A percentile compares a stretch with the other conserved stretches of the same genome.
phyloP scores from a whole-genome alignment of 345 rosid genomes.

The Hibiscus tridactylites region DNA sequence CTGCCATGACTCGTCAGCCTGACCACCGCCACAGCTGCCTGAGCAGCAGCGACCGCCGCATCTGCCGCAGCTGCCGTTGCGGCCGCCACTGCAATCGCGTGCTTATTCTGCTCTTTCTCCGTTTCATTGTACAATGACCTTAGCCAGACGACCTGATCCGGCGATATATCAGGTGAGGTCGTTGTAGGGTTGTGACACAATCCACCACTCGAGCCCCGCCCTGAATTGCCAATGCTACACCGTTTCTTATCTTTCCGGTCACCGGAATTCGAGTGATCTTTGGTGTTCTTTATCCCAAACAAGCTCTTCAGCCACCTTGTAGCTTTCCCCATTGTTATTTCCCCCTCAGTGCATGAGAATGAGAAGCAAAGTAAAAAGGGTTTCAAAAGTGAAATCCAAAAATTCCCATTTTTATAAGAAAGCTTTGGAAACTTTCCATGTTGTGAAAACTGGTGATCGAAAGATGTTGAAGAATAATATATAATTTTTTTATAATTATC shows the following conservation, averaged over 20 bases:
- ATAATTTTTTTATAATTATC: too few species aligned
- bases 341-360: not conserved
- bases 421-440: slow-evolving; percentile 14
- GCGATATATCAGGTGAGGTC: slow-evolving; percentile 32
- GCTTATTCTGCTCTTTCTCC: slow-evolving; percentile 62
- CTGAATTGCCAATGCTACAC: slow-evolving; percentile 28
- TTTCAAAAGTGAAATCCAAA: too few species aligned
- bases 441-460: slow-evolving; percentile 19
- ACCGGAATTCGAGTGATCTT: slow-evolving; percentile 27
- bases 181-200: slow-evolving; percentile 28
- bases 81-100: slow-evolving; percentile 63
- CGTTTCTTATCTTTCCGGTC: slow-evolving; percentile 22
- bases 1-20: slow-evolving; percentile 49
- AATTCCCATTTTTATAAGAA: not conserved
- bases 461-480: not conserved
- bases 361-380: not conserved
- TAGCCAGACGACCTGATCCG: slow-evolving; percentile 43
- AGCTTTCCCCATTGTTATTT: slow-evolving; percentile 51
- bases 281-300: slow-evolving; percentile 56
- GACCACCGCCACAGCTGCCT: slow-evolving; percentile 57
- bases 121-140: slow-evolving; percentile 40
- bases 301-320: slow-evolving; percentile 74
- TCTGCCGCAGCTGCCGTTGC: slow-evolving; percentile 81
- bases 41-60: slow-evolving; percentile 63
- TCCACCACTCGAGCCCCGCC: slow-evolving; percentile 9